A percentile compares a stretch with the other conserved stretches of the same genome.
Evolutionary conservation across 2,329 filamentous ascomycete genomes (phyloP).

Genomic region (Fusarium sp.): DNA sequence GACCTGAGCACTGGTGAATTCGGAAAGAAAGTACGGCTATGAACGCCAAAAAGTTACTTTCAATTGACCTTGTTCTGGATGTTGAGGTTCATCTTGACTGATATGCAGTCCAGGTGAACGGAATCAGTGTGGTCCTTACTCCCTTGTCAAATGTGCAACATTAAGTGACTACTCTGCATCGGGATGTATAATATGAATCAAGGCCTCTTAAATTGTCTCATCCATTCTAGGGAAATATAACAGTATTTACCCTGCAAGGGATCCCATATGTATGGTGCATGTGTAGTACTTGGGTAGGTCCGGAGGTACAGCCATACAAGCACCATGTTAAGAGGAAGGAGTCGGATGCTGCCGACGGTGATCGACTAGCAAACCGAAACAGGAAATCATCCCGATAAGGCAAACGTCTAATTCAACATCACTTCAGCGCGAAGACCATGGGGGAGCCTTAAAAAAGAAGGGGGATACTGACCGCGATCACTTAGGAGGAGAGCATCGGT

Average conservation of each 20-base stretch:
- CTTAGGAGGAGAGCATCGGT: background rate
- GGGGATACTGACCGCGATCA: background rate
- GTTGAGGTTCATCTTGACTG: background rate
- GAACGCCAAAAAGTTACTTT: background rate
- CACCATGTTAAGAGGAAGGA: background rate
- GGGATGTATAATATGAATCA: background rate
- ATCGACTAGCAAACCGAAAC: background rate
- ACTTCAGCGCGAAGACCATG: background rate
- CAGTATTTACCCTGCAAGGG: background rate
- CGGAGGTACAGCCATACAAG: background rate
- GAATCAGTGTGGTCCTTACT: background rate
- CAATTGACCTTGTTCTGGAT: background rate
- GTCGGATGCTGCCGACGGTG: background rate
- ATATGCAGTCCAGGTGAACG: background rate
- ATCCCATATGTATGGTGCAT: background rate
- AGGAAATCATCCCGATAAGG: background rate
- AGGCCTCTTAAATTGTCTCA: too few relatives aligned
- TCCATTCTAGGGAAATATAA: too few relatives aligned
- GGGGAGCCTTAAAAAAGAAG: background rate
- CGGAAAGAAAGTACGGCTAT: background rate
- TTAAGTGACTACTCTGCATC: background rate
- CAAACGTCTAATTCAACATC: background rate
- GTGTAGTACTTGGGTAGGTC: background rate
- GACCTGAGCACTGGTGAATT: conserved; percentile 28
- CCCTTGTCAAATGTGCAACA: background rate